Base-by-base conservation (phyloP, 1,284 basidiomycete genomes). In the Porodaedalea pini region DNA sequence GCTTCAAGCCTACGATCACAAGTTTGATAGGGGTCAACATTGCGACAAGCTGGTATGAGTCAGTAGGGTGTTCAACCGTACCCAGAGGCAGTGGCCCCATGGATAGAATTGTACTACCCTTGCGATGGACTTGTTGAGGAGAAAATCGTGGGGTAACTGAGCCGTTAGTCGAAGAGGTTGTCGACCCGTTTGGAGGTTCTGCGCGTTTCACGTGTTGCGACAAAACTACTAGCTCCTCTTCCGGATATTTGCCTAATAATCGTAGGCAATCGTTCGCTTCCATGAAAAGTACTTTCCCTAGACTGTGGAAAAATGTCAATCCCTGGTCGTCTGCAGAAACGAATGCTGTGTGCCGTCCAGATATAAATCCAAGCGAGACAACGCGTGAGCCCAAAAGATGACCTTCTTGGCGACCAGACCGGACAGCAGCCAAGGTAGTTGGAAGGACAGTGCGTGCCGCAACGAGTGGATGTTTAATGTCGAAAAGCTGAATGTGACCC, bases 241-340 rank as follows among this genome's bases (percentile, higher is more conserved):
- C 78, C 6, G 90, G 88, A 69, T 98, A 98, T 66, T 88, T 90
- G 0, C 97, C 97, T 3, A 98, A 80, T 60, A 99, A 92, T 13
- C 97, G 86, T 36, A 99, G 81, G 10, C 93, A 94, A 69, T 99
- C 97, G 41, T 91, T 89, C 7, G 94, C 95, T 55, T 97, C 94
- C 13, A 99, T 90, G 61, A 98, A 98, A 17, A 99, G 79, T 5
- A 99, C 89, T 67, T 93, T 95, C 17, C 97, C 95, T 2, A 99
- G 76, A 54, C 90, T 92, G 71, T 98, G 96, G 70, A 94, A 98
- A 73, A 99, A 99, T 0, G 93, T 90, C 3, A 98, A 78, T 0
- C 97, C 97, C 61, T 83, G 76, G 59, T 95, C 91, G 69, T 99
- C 97, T 1, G 93, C 92, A 8, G 89, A 90, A 36, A 98, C 85